phyloP scores from a whole-genome alignment of 108 stramenopile genomes.

The Fistulifera pelliculosa region DNA sequence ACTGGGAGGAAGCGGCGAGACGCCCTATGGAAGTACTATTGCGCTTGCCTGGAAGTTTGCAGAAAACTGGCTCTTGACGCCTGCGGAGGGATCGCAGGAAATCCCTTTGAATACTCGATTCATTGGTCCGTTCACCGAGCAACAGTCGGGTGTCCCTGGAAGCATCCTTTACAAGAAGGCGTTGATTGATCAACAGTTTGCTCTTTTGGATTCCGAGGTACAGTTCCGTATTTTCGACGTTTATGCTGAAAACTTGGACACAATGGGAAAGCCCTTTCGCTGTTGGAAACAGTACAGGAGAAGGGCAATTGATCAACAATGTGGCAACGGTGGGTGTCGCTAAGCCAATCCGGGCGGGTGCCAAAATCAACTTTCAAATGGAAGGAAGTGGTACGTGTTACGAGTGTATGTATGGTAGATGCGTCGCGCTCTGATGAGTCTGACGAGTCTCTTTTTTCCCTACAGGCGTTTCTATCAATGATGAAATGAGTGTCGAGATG shows the following conservation, averaged over 20 bases:
- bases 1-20: slow-evolving; percentile 31
- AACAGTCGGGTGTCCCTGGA: slow-evolving; percentile 42
- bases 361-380: slow-evolving; percentile 3
- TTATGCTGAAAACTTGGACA: slow-evolving; percentile 49
- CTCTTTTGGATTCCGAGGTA: slow-evolving; percentile 45
- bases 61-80: slow-evolving; percentile 25
- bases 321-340: slow-evolving; percentile 28
- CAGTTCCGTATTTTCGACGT: slow-evolving; percentile 38
- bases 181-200: slow-evolving; percentile 23
- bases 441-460: no score
- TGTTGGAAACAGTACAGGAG: slow-evolving; percentile 39
- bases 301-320: slow-evolving; percentile 46
- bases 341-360: not conserved
- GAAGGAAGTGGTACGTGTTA: not conserved
- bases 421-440: no score
- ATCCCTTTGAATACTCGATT: slow-evolving; percentile 50
- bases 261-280: slow-evolving; percentile 41
- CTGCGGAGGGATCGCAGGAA: slow-evolving; percentile 33
- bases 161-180: slow-evolving; percentile 20
- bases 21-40: slow-evolving; percentile 48
- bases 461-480: no score
- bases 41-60: slow-evolving; percentile 23
- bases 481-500: no score
- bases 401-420: not conserved
- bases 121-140: slow-evolving; percentile 38